Conservation (phyloP, 805 yeast species). For the Starmerella stigmatis region DNA sequence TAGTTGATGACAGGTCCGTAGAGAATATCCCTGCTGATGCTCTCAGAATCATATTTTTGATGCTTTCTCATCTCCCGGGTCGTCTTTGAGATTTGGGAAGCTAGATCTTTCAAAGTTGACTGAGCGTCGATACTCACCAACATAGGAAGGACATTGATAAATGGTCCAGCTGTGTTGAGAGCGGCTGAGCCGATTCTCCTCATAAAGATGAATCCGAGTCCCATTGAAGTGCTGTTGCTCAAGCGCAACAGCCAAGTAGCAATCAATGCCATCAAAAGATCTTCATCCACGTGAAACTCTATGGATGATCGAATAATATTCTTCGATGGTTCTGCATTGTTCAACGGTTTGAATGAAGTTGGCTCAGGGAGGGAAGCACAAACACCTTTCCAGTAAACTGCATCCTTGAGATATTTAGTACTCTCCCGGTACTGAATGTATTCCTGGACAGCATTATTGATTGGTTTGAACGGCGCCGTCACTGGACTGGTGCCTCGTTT, state of each 20-base stretch:
- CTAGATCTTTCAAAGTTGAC: not conserved
- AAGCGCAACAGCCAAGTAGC: slow-evolving; percentile 16
- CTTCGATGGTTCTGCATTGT: slow-evolving; percentile 11
- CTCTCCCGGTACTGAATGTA: slow-evolving; percentile 8
- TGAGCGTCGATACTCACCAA: slow-evolving; percentile 2
- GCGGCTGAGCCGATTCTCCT: slow-evolving; percentile 17
- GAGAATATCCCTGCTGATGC: slow-evolving; percentile 10
- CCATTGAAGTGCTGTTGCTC: slow-evolving; percentile 5
- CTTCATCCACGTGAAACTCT: not conserved
- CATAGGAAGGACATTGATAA: slow-evolving; percentile 18
- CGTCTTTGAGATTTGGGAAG: slow-evolving; percentile 1
- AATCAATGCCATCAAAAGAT: slow-evolving; percentile 12
- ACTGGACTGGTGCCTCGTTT: not conserved
- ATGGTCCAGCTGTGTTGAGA: slow-evolving; percentile 12
- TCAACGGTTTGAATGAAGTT: slow-evolving; percentile 3
- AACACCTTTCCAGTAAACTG: slow-evolving; percentile 10
- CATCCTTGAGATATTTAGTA: slow-evolving; percentile 9
- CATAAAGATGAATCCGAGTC: slow-evolving; percentile 17
- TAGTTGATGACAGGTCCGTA: slow-evolving; percentile 18
- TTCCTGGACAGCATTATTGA: slow-evolving; percentile 10
- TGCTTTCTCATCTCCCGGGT: slow-evolving; percentile 11
- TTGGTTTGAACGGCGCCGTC: not conserved
- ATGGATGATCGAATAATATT: slow-evolving; percentile 7
- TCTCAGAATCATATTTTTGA: slow-evolving; percentile 15
- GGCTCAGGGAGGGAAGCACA: slow-evolving; percentile 10